Evolutionary conservation across 257 asterid genomes (phyloP), one percentile per base, ranked within the genome.

Genomic region (Solanum tarijense): DNA sequence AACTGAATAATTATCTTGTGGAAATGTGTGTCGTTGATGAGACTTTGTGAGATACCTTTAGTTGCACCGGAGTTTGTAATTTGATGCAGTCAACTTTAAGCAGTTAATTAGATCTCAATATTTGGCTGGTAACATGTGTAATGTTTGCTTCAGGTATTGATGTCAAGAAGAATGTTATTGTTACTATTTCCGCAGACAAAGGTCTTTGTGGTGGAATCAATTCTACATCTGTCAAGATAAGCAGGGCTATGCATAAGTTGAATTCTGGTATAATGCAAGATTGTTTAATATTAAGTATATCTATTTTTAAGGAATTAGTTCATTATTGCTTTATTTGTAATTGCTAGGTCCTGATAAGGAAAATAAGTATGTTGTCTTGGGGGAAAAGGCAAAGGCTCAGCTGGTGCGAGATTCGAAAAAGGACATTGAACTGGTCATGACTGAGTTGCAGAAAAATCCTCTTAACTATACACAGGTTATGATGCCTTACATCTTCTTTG

Each of bases 141-240:
- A 66, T 72, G 72, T 18, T 86, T 85, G 86, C 86, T 82, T 90
- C 88, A 97, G 99, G 98, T 91, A 94, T 96, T 83, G 98, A 96
- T 79, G 98, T 95, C 91, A 97, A 95, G 96, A 97, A 94, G 96
- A 96, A 90, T 92, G 97, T 97, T 65, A 90, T 94, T 76, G 91
- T 97, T 90, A 92, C 98, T 52, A 88, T 97, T 73, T 96, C 99
- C 76, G 92, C 99, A 3, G 99, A 97, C 96, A 95, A 95, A 91
- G 99, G 99, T 91, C 98, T 97, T 76, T 97, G 99, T 91, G 99
- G 99, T 91, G 99, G 99, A 86, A 97, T 97, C 86, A 97, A 97
- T 88, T 97, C 99, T 87, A 96, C 99, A 4, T 74, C 98, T 65
- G 99, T 97, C 91, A 97, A 95, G 96, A 92, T 90, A 87, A 96